These are phyloP conservation scores for Penicillium sp. DNA, from an alignment of 2,329 filamentous ascomycete species.

Conservation along the genomic window DNA sequence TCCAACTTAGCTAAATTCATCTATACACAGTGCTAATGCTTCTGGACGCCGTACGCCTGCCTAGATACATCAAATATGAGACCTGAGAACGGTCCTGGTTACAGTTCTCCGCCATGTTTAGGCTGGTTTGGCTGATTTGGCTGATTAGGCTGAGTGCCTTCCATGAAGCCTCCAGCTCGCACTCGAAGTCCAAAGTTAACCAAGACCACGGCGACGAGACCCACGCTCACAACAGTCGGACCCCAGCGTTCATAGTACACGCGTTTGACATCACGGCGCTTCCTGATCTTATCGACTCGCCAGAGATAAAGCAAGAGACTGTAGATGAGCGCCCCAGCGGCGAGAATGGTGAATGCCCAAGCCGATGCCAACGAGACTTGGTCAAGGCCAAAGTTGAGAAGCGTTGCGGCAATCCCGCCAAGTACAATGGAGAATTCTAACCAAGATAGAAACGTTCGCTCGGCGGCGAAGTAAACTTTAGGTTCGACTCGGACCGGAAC, in stretches of 20 bases:
- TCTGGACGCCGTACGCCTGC: no score
- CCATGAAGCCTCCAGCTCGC: slow-evolving; percentile 43
- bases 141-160: neutral
- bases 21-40: no score
- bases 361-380: slow-evolving; percentile 61
- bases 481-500: slow-evolving; percentile 94
- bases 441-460: slow-evolving; percentile 94
- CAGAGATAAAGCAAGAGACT: slow-evolving; percentile 79
- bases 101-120: neutral
- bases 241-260: slow-evolving; percentile 84
- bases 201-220: slow-evolving; percentile 66
- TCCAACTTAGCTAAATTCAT: no score
- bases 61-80: no score
- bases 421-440: slow-evolving; percentile 96
- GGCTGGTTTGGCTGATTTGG: neutral
- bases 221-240: slow-evolving; percentile 67
- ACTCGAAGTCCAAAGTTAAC: slow-evolving; percentile 77
- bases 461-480: slow-evolving; percentile 94
- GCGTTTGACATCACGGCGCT: slow-evolving; percentile 67
- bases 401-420: slow-evolving; percentile 73
- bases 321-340: slow-evolving; percentile 72
- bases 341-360: slow-evolving; percentile 74
- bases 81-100: no score
- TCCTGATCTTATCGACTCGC: slow-evolving; percentile 77
- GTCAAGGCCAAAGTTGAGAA: slow-evolving; percentile 70